Percentiles rank a stretch among this genome's conserved stretches.
These are phyloP conservation scores for Didymella keratinophila DNA, from an alignment of 2,329 filamentous ascomycete genomes.

Conservation along the genomic window DNA sequence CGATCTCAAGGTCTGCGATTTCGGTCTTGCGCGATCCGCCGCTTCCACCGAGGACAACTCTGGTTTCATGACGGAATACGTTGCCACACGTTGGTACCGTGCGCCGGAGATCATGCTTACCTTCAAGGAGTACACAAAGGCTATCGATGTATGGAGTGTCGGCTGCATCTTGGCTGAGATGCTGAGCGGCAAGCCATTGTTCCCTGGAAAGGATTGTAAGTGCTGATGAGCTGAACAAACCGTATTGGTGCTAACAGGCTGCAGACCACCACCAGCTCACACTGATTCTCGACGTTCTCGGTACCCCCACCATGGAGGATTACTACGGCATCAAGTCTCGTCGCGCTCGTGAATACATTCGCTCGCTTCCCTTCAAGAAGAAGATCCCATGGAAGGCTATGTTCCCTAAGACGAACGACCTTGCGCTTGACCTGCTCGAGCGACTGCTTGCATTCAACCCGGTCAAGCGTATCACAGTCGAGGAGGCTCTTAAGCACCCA, in stretches of 20 bases:
- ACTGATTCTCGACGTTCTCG: conserved; percentile 94
- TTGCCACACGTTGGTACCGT: conserved; percentile 98
- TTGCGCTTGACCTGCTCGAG: conserved; percentile 92
- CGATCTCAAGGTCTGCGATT: conserved; percentile 98
- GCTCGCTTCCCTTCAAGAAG: conserved; percentile 98
- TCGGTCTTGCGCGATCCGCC: conserved; percentile 92
- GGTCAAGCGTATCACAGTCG: conserved; percentile 96
- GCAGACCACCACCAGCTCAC: conserved; percentile 97
- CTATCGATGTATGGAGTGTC: conserved; percentile 99
- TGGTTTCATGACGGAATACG: conserved; percentile 99
- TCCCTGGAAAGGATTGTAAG: conserved; percentile 98
- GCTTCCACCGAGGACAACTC: conserved; percentile 99
- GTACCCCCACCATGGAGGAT: conserved; percentile 99
- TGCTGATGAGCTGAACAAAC: conserved; percentile 1
- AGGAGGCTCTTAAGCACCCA: conserved; percentile 95
- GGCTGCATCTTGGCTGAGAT: conserved; percentile 98
- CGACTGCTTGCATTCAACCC: conserved; percentile 98
- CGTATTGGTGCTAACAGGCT: not conserved
- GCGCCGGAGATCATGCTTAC: conserved; percentile 99
- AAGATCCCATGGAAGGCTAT: conserved; percentile 97
- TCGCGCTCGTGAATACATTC: conserved; percentile 96
- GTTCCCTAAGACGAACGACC: conserved; percentile 99
- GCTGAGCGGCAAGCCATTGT: conserved; percentile 96
- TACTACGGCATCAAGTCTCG: conserved; percentile 99
- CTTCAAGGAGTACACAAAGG: conserved; percentile 99